A percentile compares a stretch with the other conserved stretches of the same genome.
phyloP scores from a whole-genome alignment of 2,329 filamentous ascomycete species.

The Aspergillus quadricinctus region DNA sequence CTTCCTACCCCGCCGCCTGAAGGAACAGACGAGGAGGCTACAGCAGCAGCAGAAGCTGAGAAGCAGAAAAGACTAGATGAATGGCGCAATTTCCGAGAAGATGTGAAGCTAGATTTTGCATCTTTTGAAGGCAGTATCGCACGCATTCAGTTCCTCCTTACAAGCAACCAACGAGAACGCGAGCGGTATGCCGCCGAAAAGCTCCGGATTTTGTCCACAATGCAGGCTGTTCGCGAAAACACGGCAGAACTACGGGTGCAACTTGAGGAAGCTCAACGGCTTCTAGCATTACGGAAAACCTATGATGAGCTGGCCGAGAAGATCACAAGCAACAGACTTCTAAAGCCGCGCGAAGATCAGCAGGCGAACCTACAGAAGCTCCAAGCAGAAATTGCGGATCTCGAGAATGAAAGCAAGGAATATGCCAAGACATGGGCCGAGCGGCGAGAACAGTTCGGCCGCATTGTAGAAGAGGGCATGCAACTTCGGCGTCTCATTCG shows the following conservation, averaged over 20 bases:
- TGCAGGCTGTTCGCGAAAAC: slow-evolving; percentile 70
- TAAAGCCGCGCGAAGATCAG: slow-evolving; percentile 82
- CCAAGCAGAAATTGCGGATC: slow-evolving; percentile 79
- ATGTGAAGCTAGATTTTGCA: slow-evolving; percentile 81
- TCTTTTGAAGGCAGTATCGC: slow-evolving; percentile 82
- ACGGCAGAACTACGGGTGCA: slow-evolving; percentile 69
- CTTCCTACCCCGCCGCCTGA: slow-evolving; percentile 66
- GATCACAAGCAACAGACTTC: slow-evolving; percentile 74
- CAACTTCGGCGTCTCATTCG: slow-evolving; percentile 78
- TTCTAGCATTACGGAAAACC: slow-evolving; percentile 71
- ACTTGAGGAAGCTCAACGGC: slow-evolving; percentile 70
- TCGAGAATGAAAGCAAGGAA: slow-evolving; percentile 77
- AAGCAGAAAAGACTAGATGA: slow-evolving; percentile 51
- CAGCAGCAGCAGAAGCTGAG: slow-evolving; percentile 44
- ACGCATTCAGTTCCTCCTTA: slow-evolving; percentile 80
- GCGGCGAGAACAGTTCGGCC: slow-evolving; percentile 77
- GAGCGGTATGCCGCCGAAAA: slow-evolving; percentile 80
- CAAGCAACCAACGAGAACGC: slow-evolving; percentile 78
- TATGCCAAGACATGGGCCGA: slow-evolving; percentile 82
- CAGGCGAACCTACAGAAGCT: slow-evolving; percentile 72
- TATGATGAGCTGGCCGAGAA: slow-evolving; percentile 86
- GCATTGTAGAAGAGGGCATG: slow-evolving; percentile 88
- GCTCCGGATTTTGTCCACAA: slow-evolving; percentile 70
- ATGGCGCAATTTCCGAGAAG: slow-evolving; percentile 70
- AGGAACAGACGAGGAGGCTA: slow-evolving; percentile 38